phyloP scores from a whole-genome alignment of 805 yeast genomes.

The Teunomyces pallodes region DNA sequence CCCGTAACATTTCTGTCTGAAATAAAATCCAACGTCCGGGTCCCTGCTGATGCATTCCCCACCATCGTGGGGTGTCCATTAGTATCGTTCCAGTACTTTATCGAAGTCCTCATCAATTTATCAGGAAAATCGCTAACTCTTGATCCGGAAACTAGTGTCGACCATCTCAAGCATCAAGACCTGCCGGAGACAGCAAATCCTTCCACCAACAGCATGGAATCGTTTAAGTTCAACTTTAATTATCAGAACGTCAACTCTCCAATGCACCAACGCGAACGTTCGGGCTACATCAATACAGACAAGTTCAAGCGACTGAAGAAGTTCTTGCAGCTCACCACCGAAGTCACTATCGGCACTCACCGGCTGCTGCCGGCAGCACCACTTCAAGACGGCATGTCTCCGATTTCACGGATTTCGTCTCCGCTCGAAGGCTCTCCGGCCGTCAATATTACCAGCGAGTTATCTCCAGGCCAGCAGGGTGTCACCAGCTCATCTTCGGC shows the following conservation, averaged over 20 bases:
- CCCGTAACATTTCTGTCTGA: constrained; percentile 57
- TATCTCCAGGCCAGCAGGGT: neutral
- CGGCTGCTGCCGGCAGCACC: constrained; percentile 34
- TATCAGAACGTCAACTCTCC: constrained; percentile 12
- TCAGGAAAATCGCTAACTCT: constrained; percentile 53
- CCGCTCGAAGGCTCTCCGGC: neutral
- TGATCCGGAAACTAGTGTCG: constrained; percentile 12
- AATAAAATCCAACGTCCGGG: constrained; percentile 59
- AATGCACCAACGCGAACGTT: constrained; percentile 28
- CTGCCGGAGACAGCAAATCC: neutral
- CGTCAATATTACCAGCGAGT: neutral
- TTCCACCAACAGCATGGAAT: neutral
- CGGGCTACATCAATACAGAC: constrained; percentile 72
- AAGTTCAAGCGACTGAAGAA: constrained; percentile 70
- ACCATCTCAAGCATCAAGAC: constrained; percentile 3
- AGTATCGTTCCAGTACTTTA: constrained; percentile 78
- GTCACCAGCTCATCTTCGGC: constrained; percentile 2
- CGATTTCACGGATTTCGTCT: constrained; percentile 1
- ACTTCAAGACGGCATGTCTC: neutral
- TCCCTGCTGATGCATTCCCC: constrained; percentile 86
- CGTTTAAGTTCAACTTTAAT: constrained; percentile 24
- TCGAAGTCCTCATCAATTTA: constrained; percentile 80
- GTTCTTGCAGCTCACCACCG: constrained; percentile 78
- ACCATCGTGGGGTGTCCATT: constrained; percentile 70
- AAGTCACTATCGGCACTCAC: constrained; percentile 77